Conservation (phyloP, 2,329 filamentous ascomycete species). For the Talaromyces funiculosus region DNA sequence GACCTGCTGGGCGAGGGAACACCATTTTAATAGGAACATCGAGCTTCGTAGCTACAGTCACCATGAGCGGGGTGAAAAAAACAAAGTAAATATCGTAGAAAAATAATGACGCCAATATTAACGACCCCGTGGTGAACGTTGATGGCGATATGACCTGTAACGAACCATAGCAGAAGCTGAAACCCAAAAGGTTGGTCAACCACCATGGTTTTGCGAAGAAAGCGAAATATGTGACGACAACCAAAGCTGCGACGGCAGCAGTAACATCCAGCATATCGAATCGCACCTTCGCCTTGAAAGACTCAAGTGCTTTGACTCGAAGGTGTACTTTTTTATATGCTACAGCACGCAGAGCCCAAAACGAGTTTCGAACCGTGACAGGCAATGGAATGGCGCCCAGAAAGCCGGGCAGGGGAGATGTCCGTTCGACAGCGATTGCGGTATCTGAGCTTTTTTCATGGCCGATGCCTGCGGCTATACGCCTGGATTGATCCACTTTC, state of each 20-base stretch:
- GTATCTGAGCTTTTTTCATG: constrained; percentile 10
- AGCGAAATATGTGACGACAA: constrained; percentile 60
- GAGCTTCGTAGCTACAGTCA: constrained; percentile 70
- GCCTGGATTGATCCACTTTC: constrained; percentile 32
- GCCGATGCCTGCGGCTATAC: constrained; percentile 23
- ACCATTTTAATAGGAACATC: constrained; percentile 92
- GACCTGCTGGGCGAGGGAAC: constrained; percentile 60
- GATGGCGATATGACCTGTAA: constrained; percentile 83
- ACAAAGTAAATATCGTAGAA: constrained; percentile 83
- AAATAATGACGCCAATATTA: constrained; percentile 75
- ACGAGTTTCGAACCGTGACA: constrained; percentile 22
- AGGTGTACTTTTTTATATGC: constrained; percentile 49
- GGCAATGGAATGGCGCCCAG: constrained; percentile 46
- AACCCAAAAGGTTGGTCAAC: constrained; percentile 79
- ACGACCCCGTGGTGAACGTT: constrained; percentile 72
- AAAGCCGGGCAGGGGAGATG: constrained; percentile 49
- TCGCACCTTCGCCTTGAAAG: constrained; percentile 37
- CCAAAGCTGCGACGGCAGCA: constrained; percentile 52
- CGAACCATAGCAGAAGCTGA: constrained; percentile 77
- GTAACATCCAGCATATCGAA: constrained; percentile 46
- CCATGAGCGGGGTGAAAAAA: constrained; percentile 51
- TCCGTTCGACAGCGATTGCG: constrained; percentile 21
- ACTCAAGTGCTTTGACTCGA: constrained; percentile 50
- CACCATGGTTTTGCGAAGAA: constrained; percentile 59
- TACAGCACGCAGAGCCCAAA: constrained; percentile 49